A percentile compares a stretch with the other conserved stretches of the same genome.
Evolutionary conservation across 1,284 basidiomycete species (phyloP).

Genomic region (Phylloporus sp.): DNA sequence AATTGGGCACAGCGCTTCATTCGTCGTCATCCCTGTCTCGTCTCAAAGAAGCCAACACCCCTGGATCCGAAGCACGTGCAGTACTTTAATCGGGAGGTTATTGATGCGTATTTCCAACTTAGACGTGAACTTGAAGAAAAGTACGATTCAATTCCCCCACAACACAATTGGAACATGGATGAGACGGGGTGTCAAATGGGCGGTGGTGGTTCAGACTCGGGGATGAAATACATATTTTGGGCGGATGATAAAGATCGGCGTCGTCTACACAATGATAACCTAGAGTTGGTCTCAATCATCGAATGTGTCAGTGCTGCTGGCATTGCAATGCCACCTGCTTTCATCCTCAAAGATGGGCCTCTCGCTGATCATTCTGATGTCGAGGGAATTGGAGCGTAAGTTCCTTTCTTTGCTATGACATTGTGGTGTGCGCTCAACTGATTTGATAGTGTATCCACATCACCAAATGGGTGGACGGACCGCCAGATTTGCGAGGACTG

Average conservation of each 20-base stretch:
- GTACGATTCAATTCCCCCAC: background rate
- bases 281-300: background rate
- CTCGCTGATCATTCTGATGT: background rate
- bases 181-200: slow-evolving; percentile 1
- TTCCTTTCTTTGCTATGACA: background rate
- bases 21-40: too few relatives aligned
- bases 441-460: background rate
- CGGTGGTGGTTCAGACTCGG: background rate
- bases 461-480: background rate
- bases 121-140: background rate
- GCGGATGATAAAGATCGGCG: background rate
- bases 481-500: background rate
- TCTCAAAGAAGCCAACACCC: background rate
- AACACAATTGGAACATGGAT: background rate
- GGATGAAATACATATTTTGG: background rate
- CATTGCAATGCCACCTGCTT: background rate
- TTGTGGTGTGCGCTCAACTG: background rate
- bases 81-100: background rate
- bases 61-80: background rate
- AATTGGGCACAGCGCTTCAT: background rate
- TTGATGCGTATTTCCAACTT: background rate
- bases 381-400: slow-evolving; percentile 1
- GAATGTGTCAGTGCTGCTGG: slow-evolving; percentile 1
- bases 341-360: background rate
- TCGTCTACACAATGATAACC: background rate